A percentile compares a stretch with the other conserved stretches of the same genome.
phyloP scores from a whole-genome alignment of 306 rosid genomes.

The Dryas alaskensis region DNA sequence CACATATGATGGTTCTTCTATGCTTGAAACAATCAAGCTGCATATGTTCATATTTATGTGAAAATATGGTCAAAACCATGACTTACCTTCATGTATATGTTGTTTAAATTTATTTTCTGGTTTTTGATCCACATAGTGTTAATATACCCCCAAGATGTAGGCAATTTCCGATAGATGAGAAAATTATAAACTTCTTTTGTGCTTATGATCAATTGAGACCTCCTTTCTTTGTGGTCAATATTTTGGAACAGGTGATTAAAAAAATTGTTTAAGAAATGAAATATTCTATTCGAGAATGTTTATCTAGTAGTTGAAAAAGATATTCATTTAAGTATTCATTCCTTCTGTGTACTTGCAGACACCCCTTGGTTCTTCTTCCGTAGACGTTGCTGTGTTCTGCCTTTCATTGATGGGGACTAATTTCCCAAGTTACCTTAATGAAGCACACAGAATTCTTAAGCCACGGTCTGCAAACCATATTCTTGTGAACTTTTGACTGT shows the following conservation, averaged over 20 bases:
- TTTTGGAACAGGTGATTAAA: not conserved
- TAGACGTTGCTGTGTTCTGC: constrained; percentile 82
- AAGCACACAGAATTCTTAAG: constrained; percentile 81
- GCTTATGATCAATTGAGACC: not conserved
- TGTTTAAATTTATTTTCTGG: not conserved
- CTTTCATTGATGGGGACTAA: constrained; percentile 95
- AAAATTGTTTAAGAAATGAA: constrained; percentile 5
- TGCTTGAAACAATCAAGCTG: not conserved
- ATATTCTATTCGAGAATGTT: not conserved
- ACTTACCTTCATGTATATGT: not conserved
- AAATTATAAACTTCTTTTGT: not conserved
- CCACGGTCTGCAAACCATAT: constrained; percentile 44
- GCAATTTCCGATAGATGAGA: not conserved
- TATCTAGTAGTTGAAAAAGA: constrained; percentile 4
- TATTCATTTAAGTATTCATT: constrained; percentile 6
- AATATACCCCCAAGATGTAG: not conserved
- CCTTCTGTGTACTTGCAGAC: constrained; percentile 48
- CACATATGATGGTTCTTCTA: not conserved
- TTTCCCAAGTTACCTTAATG: constrained; percentile 61
- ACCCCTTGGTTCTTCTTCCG: constrained; percentile 58
- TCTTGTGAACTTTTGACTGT: not conserved
- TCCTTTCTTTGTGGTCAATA: not conserved
- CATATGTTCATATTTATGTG: not conserved
- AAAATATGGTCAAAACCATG: not conserved
- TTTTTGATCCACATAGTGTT: not conserved